Conservation (phyloP, 768 basidiomycete species). For the Trametes cinnabarina region DNA sequence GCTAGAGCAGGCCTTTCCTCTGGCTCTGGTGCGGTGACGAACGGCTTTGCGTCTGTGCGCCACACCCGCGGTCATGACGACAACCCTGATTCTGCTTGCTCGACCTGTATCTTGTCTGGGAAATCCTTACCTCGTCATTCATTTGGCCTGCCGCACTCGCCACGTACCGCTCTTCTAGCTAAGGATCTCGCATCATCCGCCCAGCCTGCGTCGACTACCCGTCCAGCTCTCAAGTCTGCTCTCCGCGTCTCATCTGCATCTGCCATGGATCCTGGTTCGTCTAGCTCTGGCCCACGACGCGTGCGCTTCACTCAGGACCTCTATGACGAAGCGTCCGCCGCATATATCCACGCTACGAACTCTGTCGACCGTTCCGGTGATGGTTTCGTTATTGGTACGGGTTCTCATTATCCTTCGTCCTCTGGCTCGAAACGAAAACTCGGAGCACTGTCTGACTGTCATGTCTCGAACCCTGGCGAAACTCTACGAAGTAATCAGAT, state of each 20-base stretch:
- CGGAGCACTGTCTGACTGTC: too few relatives aligned
- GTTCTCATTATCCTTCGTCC: too few relatives aligned
- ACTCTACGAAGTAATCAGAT: too few relatives aligned
- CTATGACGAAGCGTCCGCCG: background rate
- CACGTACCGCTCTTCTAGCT: too few relatives aligned
- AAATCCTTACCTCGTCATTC: background rate
- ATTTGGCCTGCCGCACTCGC: too few relatives aligned
- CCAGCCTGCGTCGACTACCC: too few relatives aligned
- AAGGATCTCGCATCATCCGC: too few relatives aligned
- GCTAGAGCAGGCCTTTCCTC: too few relatives aligned
- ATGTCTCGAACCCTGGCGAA: too few relatives aligned
- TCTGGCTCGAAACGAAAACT: too few relatives aligned
- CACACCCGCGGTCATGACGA: constrained; percentile 22
- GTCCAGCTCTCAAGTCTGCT: background rate
- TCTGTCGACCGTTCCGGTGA: background rate
- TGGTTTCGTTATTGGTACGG: background rate
- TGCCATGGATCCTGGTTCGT: background rate
- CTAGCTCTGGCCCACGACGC: background rate
- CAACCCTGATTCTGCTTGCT: constrained; percentile 8
- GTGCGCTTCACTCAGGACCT: constrained; percentile 4
- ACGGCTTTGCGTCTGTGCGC: background rate
- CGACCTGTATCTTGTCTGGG: background rate
- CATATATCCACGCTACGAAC: background rate
- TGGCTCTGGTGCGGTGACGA: too few relatives aligned
- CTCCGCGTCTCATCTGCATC: background rate